phyloP scores from a whole-genome alignment of 2,329 filamentous ascomycete species.

The Decorospora gaudefroyi region DNA sequence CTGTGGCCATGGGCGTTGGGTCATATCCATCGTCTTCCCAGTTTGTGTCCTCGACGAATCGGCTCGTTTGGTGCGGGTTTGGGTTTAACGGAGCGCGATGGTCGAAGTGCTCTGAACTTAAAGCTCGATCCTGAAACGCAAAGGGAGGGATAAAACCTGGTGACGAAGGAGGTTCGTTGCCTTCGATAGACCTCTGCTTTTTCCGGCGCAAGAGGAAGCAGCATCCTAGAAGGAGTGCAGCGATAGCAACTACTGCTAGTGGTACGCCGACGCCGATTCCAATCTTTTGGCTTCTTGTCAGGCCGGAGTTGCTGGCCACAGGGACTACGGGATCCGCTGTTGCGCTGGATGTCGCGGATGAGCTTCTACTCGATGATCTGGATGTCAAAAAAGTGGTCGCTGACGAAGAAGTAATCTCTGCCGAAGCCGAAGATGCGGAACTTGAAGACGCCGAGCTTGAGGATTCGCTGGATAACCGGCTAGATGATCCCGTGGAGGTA shows the following conservation, averaged over 20 bases:
- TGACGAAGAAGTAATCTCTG: constrained; percentile 2
- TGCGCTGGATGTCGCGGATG: constrained; percentile 15
- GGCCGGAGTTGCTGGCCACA: constrained; percentile 20
- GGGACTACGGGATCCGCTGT: constrained; percentile 25
- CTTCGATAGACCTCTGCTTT: constrained; percentile 25
- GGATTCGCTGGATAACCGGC: neutral
- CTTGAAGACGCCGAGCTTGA: neutral
- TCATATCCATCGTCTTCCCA: constrained; percentile 44
- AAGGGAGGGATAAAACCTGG: constrained; percentile 46
- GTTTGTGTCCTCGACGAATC: constrained; percentile 21
- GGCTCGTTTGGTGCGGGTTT: constrained; percentile 16
- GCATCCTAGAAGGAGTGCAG: constrained; percentile 30
- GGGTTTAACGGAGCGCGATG: constrained; percentile 31
- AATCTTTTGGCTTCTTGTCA: constrained; percentile 38
- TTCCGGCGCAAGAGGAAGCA: constrained; percentile 37
- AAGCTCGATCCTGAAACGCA: constrained; percentile 39
- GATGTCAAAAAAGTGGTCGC: constrained; percentile 3
- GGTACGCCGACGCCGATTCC: constrained; percentile 53
- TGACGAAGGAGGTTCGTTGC: constrained; percentile 40
- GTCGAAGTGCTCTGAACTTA: constrained; percentile 22
- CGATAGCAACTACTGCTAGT: constrained; percentile 61
- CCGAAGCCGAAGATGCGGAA: neutral
- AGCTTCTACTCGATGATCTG: constrained; percentile 1
- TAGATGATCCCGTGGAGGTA: constrained; percentile 5
- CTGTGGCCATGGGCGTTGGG: constrained; percentile 8